Conservation (phyloP, 2,329 filamentous ascomycete genomes). For the Colletotrichum gloeosporioides region DNA sequence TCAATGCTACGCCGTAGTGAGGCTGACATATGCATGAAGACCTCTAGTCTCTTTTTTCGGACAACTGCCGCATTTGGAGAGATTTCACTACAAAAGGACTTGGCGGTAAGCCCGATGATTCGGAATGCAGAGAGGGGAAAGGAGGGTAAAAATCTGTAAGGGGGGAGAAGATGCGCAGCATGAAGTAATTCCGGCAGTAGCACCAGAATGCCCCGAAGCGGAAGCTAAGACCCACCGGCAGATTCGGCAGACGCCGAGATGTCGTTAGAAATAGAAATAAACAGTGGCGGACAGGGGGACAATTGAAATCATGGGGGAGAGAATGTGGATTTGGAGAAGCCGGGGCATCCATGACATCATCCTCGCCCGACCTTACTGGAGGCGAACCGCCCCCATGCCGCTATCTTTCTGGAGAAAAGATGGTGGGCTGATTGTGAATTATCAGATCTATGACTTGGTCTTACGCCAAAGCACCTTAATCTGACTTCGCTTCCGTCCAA, state of each 20-base stretch:
- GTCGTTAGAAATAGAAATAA: neutral
- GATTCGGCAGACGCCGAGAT: neutral
- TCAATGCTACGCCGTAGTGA: neutral
- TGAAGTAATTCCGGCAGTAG: neutral
- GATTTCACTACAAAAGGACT: neutral
- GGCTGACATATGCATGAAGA: neutral
- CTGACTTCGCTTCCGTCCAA: neutral
- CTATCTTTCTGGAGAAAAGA: neutral
- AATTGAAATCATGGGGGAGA: neutral
- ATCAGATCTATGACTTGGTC: neutral
- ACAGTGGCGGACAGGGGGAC: neutral
- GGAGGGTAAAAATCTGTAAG: neutral
- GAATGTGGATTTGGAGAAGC: neutral
- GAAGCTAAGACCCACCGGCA: neutral
- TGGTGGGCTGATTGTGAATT: neutral
- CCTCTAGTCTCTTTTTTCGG: neutral
- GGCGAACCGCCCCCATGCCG: neutral
- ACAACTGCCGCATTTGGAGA: neutral
- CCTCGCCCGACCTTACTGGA: neutral
- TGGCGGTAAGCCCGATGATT: neutral
- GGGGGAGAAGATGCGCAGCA: neutral
- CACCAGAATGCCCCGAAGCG: neutral
- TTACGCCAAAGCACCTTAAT: neutral
- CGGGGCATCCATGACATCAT: slow-evolving; percentile 8
- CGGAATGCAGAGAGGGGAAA: neutral